These are phyloP conservation scores for Phytophthora lateralis DNA, from an alignment of 352 stramenopile species.

Conservation along the genomic window DNA sequence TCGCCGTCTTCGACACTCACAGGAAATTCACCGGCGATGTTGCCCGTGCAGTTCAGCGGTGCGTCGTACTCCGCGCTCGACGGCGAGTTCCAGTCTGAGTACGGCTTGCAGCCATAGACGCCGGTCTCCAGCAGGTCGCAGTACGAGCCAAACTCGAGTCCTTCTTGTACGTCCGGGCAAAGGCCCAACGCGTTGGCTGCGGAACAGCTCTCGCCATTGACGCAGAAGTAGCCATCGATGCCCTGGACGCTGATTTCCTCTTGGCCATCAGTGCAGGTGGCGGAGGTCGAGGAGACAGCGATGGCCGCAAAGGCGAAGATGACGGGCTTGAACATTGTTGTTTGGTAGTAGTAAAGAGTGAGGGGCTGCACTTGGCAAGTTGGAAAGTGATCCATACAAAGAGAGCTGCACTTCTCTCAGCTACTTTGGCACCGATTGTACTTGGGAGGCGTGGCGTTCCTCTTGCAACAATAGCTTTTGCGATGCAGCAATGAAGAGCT, in stretches of 20 bases:
- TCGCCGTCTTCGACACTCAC: constrained; percentile 17
- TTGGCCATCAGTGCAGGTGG: constrained; percentile 15
- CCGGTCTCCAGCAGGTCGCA: constrained; percentile 31
- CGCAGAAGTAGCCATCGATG: constrained; percentile 25
- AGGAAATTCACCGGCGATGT: constrained; percentile 16
- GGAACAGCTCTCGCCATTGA: constrained; percentile 20
- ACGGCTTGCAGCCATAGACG: constrained; percentile 30
- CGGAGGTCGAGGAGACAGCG: background rate
- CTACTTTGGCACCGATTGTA: background rate
- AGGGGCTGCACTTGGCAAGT: background rate
- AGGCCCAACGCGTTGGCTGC: constrained; percentile 9
- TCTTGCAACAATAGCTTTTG: background rate
- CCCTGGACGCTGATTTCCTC: constrained; percentile 33
- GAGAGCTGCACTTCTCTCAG: background rate
- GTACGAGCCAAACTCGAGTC: constrained; percentile 30
- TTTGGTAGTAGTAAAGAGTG: background rate
- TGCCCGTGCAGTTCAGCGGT: constrained; percentile 24
- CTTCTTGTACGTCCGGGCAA: constrained; percentile 18
- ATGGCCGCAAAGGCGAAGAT: constrained; percentile 8
- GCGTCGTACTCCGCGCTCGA: constrained; percentile 18
- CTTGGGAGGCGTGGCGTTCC: background rate
- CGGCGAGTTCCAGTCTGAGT: constrained; percentile 4
- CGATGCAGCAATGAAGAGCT: background rate
- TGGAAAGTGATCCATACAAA: constrained; percentile 3
- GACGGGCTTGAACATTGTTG: constrained; percentile 14